These are phyloP conservation scores for Kwoniella botswanensis DNA, from an alignment of 768 basidiomycete genomes.

Conservation along the genomic window DNA sequence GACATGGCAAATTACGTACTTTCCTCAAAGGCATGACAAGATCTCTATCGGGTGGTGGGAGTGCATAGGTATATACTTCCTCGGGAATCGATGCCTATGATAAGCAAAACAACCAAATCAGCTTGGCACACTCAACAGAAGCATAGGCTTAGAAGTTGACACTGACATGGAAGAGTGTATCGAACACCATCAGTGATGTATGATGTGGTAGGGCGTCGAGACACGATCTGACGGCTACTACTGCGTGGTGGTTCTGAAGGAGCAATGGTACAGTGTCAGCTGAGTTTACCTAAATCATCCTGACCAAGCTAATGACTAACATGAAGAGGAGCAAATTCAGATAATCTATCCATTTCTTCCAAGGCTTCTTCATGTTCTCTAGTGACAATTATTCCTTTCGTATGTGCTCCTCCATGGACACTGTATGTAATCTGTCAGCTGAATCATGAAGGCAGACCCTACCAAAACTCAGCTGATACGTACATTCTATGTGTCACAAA, in stretches of 20 bases:
- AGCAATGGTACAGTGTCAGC: conserved; percentile 4
- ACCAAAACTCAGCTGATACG: conserved; percentile 17
- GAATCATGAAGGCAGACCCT: conserved; percentile 60
- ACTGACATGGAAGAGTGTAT: conserved; percentile 66
- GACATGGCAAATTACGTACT: conserved; percentile 22
- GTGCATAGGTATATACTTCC: conserved; percentile 79
- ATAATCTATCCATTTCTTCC: conserved; percentile 70
- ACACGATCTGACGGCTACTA: conserved; percentile 62
- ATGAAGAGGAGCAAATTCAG: conserved; percentile 73
- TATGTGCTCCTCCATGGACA: conserved; percentile 84
- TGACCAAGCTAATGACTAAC: conserved; percentile 48
- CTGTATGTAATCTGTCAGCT: conserved; percentile 57
- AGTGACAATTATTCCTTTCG: conserved; percentile 71
- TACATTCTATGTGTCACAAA: conserved; percentile 58
- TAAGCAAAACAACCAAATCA: background rate
- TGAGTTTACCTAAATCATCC: conserved; percentile 33
- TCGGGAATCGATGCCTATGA: conserved; percentile 69
- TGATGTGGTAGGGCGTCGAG: conserved; percentile 70
- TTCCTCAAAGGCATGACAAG: conserved; percentile 74
- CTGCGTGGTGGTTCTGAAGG: conserved; percentile 60
- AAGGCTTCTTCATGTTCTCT: conserved; percentile 74
- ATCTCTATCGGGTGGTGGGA: conserved; percentile 64
- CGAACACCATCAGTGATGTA: conserved; percentile 81
- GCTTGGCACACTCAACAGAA: background rate
- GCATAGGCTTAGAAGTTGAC: background rate